Evolutionary conservation across 176 grass and related monocot genomes (phyloP), one percentile per base, ranked within the genome.

Genomic region (Oryza nivara): DNA sequence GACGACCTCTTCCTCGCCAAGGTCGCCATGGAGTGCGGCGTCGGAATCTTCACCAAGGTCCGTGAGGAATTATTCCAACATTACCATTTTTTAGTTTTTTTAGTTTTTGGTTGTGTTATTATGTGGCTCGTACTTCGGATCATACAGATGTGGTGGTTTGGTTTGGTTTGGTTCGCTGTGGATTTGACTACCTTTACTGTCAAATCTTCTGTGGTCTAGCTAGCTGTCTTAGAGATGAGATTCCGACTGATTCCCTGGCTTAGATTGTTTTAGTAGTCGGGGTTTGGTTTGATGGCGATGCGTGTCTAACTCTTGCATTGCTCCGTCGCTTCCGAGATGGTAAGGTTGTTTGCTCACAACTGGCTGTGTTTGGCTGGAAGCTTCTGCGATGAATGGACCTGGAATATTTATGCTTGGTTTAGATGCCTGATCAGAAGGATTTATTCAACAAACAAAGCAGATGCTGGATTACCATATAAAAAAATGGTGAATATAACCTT

Each of bases 1-100:
- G 96, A 99, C 68, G 96, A 99, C 85, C 93, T 99, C 83, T 99
- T 99, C 89, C 83, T 99, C 67, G 92, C 93, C 35, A 99, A 99
- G 88, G 80, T 99, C 72, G 87, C 84, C 70, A 92, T 99, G 82
- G 96, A 99, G 82, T 99, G 96, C 69, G 96, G 96, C 72, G 88
- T 99, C 19, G 96, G 96, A 38, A 86, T 99, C 83, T 99, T 99
- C 88, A 96, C 96, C 38, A 99, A 99, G 93, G 96, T 93, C 6
- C n/a, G 82, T 22, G 6, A 32, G 67, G 45, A 56, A 56, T 7
- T 74, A 30, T 38, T 6, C 12, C 36, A 9, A 4, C 5, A 5
- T 64, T 45, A 13, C n/a, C 7, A 5, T 16, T 54, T 34, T 51
- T 9, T 54, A 15, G 64, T 65, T 63, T 32, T 32, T 32, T 32